These are phyloP conservation scores for Cercospora berteroae DNA, from an alignment of 2,329 filamentous ascomycete genomes.

Conservation along the genomic window DNA sequence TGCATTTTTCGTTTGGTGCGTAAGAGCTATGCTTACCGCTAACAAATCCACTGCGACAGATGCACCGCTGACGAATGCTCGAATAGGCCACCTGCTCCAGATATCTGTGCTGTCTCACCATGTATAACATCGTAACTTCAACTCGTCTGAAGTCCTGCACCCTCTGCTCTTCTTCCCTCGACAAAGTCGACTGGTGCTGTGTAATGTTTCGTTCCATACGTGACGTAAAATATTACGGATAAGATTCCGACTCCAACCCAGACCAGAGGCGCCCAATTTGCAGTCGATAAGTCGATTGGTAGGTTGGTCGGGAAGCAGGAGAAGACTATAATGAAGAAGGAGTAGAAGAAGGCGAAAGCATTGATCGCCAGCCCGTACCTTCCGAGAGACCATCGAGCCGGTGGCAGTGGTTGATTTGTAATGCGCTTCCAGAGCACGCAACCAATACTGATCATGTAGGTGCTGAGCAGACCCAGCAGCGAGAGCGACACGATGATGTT, in stretches of 20 bases:
- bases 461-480: constrained; percentile 37
- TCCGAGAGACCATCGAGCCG: constrained; percentile 32
- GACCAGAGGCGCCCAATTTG: constrained; percentile 36
- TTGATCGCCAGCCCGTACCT: constrained; percentile 31
- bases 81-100: background rate
- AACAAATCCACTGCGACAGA: background rate
- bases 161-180: constrained; percentile 29
- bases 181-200: constrained; percentile 35
- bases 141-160: constrained; percentile 29
- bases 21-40: background rate
- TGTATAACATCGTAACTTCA: constrained; percentile 6
- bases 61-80: background rate
- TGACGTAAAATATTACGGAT: constrained; percentile 29
- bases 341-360: constrained; percentile 32
- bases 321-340: constrained; percentile 34
- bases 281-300: constrained; percentile 27
- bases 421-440: constrained; percentile 33
- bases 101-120: background rate
- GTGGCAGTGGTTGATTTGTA: constrained; percentile 28
- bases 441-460: constrained; percentile 41
- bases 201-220: constrained; percentile 32
- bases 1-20: too few species aligned
- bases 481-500: constrained; percentile 41
- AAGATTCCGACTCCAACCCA: constrained; percentile 33
- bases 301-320: constrained; percentile 34